These are phyloP conservation scores for Metschnikowia reukaufii DNA, from an alignment of 805 yeast species.

Conservation along the genomic window DNA sequence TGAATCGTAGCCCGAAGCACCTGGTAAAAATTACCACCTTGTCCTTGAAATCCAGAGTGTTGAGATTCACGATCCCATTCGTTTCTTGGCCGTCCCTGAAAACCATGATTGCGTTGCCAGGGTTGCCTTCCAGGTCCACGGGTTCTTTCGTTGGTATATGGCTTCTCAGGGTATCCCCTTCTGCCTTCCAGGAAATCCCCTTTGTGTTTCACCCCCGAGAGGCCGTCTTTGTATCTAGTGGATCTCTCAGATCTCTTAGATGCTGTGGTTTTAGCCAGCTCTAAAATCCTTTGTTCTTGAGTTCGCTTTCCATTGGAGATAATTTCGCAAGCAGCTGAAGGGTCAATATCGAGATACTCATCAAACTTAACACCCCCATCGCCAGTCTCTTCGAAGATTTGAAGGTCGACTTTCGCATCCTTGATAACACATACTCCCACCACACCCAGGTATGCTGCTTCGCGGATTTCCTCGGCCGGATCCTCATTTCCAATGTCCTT, in stretches of 20 bases:
- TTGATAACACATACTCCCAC: constrained; percentile 68
- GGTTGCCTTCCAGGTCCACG: not conserved
- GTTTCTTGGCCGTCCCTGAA: not conserved
- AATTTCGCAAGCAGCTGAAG: constrained; percentile 64
- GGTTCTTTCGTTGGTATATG: not conserved
- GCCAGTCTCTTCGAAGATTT: constrained; percentile 64
- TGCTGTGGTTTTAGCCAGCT: not conserved
- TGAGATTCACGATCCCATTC: not conserved
- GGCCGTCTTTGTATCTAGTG: not conserved
- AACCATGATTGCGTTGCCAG: constrained; percentile 3
- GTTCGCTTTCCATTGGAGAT: constrained; percentile 37
- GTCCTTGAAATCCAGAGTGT: not conserved
- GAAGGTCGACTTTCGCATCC: constrained; percentile 59
- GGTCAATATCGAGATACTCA: constrained; percentile 71
- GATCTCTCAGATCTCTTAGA: constrained; percentile 1
- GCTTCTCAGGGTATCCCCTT: constrained; percentile 5
- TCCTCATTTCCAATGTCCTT: constrained; percentile 33
- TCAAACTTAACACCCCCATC: constrained; percentile 80
- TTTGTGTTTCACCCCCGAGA: not conserved
- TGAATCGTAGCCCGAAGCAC: not conserved
- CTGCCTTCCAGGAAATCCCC: not conserved
- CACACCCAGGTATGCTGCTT: constrained; percentile 80
- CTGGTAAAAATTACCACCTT: not conserved
- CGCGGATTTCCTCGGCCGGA: constrained; percentile 48
- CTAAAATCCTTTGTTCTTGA: not conserved